Conservation (phyloP, 2,329 filamentous ascomycete genomes). For the Cordyceps farinosa region DNA sequence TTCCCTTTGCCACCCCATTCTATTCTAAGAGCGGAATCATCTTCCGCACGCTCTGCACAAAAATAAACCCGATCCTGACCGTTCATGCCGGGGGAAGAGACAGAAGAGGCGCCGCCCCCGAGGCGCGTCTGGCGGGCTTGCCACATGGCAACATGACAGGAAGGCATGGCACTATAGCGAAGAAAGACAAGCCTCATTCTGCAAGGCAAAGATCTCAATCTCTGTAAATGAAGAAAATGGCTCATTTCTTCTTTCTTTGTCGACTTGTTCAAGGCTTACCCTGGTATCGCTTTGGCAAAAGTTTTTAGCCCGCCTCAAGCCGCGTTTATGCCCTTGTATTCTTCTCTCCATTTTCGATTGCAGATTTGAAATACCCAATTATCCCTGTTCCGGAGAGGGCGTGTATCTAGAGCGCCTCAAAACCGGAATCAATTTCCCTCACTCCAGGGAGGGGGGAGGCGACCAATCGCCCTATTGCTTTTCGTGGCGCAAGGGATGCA, state of each 20-base stretch:
- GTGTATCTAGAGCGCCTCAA: not conserved
- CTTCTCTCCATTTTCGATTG: too few relatives aligned
- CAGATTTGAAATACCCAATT: too few relatives aligned
- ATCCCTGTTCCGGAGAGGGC: not conserved
- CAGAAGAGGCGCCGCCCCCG: not conserved
- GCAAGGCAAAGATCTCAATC: not conserved
- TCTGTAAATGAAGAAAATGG: not conserved
- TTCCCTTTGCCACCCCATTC: too few relatives aligned
- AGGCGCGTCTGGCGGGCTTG: not conserved
- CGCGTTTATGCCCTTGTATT: too few relatives aligned
- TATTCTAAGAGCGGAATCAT: not conserved
- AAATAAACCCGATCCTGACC: constrained; percentile 13
- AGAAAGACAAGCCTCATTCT: not conserved
- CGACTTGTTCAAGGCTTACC: not conserved
- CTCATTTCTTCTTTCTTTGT: not conserved
- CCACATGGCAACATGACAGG: not conserved
- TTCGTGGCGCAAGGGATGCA: not conserved
- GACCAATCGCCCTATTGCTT: not conserved
- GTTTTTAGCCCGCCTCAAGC: too few relatives aligned
- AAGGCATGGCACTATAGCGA: too few relatives aligned
- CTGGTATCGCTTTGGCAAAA: not conserved
- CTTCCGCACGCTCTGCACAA: not conserved
- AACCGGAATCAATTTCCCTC: not conserved
- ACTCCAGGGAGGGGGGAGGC: too few relatives aligned
- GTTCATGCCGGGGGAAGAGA: not conserved